Conservation (phyloP, 805 yeast species). For the Barnettozyma californica region DNA sequence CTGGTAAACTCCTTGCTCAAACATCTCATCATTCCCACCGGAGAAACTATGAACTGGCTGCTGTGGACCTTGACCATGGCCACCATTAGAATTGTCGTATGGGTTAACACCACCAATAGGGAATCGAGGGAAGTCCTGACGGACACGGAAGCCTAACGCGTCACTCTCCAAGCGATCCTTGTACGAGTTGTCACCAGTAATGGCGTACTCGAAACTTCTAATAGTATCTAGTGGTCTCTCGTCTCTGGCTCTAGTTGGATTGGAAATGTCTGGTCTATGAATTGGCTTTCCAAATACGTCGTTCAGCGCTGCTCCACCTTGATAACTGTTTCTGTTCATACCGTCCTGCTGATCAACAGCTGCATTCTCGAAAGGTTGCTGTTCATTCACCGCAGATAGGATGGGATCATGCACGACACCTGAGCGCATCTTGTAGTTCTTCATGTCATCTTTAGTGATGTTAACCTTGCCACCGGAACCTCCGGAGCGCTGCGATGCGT, state of each 20-base stretch:
- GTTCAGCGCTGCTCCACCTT: conserved; percentile 48
- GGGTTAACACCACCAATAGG: conserved; percentile 35
- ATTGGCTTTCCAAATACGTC: conserved; percentile 89
- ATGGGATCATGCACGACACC: conserved; percentile 85
- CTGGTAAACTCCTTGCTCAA: conserved; percentile 56
- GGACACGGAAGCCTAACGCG: conserved; percentile 78
- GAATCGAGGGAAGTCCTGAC: conserved; percentile 65
- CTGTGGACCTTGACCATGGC: conserved; percentile 18
- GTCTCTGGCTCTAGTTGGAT: conserved; percentile 89
- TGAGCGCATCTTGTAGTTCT: conserved; percentile 56
- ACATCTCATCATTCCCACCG: conserved; percentile 30
- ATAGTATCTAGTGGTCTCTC: conserved; percentile 97
- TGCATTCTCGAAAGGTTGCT: conserved; percentile 81
- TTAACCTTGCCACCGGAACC: conserved; percentile 32
- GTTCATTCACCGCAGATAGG: conserved; percentile 87
- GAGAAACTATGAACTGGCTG: conserved; percentile 26
- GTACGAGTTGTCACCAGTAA: conserved; percentile 80
- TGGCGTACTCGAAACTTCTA: conserved; percentile 87
- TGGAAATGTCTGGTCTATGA: conserved; percentile 74
- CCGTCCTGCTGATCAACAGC: conserved; percentile 16
- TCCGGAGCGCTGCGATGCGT: conserved; percentile 24
- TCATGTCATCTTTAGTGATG: conserved; percentile 46
- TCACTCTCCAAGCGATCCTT: conserved; percentile 78
- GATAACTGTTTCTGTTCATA: conserved; percentile 26
- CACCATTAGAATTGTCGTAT: conserved; percentile 24